Evolutionary conservation across 1,284 basidiomycete species (phyloP).

Genomic region (Crepidotus sp.): DNA sequence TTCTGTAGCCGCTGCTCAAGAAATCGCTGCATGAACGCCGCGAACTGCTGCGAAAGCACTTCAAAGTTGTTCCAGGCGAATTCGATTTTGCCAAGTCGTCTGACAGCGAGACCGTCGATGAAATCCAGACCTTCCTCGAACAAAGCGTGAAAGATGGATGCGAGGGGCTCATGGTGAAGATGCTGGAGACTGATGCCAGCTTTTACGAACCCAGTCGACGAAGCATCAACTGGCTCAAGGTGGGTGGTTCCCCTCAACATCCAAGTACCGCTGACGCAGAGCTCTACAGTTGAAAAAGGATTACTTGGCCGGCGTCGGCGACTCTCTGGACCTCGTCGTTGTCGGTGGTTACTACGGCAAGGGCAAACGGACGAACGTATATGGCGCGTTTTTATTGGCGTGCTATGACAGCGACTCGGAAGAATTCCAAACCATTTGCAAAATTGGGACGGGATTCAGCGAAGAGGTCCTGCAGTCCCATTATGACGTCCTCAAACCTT

Average conservation of each 20-base stretch:
- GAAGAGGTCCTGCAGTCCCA: conserved; percentile 85
- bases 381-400: conserved; percentile 91
- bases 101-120: conserved; percentile 85
- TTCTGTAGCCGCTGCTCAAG: conserved; percentile 53
- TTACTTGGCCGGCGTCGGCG: conserved; percentile 94
- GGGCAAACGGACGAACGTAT: conserved; percentile 94
- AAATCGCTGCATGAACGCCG: conserved; percentile 69
- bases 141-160: conserved; percentile 97
- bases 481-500: conserved; percentile 71
- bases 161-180: conserved; percentile 99
- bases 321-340: conserved; percentile 95
- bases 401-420: conserved; percentile 90
- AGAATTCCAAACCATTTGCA: conserved; percentile 94
- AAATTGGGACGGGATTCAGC: conserved; percentile 97
- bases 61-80: conserved; percentile 78
- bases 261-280: neutral
- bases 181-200: conserved; percentile 86
- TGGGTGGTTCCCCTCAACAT: conserved; percentile 24
- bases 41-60: conserved; percentile 69
- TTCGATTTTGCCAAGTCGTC: conserved; percentile 90
- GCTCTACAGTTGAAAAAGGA: conserved; percentile 84
- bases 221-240: conserved; percentile 98
- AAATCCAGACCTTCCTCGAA: conserved; percentile 93
- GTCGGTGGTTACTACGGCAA: conserved; percentile 96
- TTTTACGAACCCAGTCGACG: conserved; percentile 93